These are phyloP conservation scores for Saturnispora zaruensis DNA, from an alignment of 805 yeast genomes.

Conservation along the genomic window DNA sequence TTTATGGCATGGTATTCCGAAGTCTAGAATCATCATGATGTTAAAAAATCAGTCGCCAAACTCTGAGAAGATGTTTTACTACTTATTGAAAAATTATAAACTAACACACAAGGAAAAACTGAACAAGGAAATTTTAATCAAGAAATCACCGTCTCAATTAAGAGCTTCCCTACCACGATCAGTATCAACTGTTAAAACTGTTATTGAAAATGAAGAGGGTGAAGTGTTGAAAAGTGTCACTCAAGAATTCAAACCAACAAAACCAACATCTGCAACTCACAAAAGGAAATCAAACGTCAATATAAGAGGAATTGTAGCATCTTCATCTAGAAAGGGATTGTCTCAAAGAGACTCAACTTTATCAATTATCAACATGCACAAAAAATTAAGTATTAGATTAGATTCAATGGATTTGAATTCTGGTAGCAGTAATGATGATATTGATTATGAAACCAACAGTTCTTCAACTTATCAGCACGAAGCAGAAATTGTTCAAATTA, in stretches of 20 bases:
- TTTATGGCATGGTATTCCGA: constrained; percentile 47
- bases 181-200: constrained; percentile 27
- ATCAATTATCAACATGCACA: constrained; percentile 14
- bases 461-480: neutral
- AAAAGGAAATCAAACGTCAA: constrained; percentile 14
- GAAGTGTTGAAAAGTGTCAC: constrained; percentile 20
- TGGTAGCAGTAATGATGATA: neutral
- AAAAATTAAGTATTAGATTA: constrained; percentile 7
- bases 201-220: constrained; percentile 29
- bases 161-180: constrained; percentile 20
- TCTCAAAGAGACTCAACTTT: constrained; percentile 24
- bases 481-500: neutral
- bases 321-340: constrained; percentile 43
- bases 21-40: constrained; percentile 26
- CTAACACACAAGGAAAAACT: constrained; percentile 18
- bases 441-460: neutral
- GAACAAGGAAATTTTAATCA: constrained; percentile 2
- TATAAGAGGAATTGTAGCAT: constrained; percentile 33
- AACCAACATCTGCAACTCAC: neutral
- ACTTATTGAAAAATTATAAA: constrained; percentile 28
- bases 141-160: neutral
- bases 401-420: constrained; percentile 4
- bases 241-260: constrained; percentile 7
- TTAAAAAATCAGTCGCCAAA: constrained; percentile 20
- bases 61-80: constrained; percentile 32